Evolutionary conservation across 805 yeast species (phyloP).

Genomic region (Kregervanrija fluxuum): DNA sequence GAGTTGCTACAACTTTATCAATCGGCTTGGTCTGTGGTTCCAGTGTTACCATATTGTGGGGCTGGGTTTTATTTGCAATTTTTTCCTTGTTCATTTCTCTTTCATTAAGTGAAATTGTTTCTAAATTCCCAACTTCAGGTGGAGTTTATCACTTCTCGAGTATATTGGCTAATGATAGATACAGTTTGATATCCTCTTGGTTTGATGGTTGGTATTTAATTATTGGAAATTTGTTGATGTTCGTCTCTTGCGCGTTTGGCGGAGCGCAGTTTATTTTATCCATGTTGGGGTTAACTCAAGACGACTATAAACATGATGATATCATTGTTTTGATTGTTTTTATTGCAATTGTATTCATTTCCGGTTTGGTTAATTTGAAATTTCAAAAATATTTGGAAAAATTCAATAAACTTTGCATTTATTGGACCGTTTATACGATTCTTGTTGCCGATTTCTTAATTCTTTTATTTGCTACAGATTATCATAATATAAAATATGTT

Average conservation of each 20-base stretch:
- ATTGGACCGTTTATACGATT: conserved; percentile 70
- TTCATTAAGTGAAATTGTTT: conserved; percentile 69
- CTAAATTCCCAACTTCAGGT: conserved; percentile 71
- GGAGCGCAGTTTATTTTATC: conserved; percentile 71
- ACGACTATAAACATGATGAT: conserved; percentile 50
- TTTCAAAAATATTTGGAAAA: conserved; percentile 53
- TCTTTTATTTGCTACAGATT: conserved; percentile 48
- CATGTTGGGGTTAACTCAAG: conserved; percentile 54
- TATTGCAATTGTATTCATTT: conserved; percentile 46
- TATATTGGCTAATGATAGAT: conserved; percentile 51
- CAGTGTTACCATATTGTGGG: conserved; percentile 66
- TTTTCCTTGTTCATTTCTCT: conserved; percentile 59
- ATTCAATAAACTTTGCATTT: conserved; percentile 62
- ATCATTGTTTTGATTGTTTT: conserved; percentile 51
- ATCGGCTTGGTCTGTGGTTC: conserved; percentile 73
- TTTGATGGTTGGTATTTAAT: conserved; percentile 70
- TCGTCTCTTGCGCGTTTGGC: conserved; percentile 64
- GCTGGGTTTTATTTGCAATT: conserved; percentile 61
- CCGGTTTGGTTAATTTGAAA: conserved; percentile 57
- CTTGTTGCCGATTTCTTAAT: conserved; percentile 58
- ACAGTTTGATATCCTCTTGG: conserved; percentile 61
- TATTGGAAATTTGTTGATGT: conserved; percentile 73
- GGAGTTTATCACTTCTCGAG: conserved; percentile 76
- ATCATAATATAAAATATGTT: conserved; percentile 52
- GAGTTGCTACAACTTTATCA: conserved; percentile 66